These are phyloP conservation scores for Bryoglossum gracile DNA, from an alignment of 495 filamentous ascomycete species.

Conservation along the genomic window DNA sequence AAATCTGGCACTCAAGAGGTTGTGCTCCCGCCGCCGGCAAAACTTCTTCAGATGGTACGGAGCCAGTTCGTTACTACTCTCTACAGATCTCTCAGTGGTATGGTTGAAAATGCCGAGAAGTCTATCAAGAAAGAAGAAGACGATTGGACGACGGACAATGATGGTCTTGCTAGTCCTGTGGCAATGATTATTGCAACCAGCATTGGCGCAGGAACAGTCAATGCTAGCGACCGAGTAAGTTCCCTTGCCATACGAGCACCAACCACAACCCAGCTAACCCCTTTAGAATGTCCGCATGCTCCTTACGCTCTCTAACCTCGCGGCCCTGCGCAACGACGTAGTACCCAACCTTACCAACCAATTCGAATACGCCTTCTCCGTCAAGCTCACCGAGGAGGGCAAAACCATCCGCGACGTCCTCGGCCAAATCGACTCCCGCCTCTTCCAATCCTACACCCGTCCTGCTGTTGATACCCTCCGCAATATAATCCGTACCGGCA, in stretches of 20 bases:
- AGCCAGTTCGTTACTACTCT: conserved; percentile 83
- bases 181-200: conserved; percentile 23
- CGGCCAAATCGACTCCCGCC: conserved; percentile 74
- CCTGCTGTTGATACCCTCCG: conserved; percentile 58
- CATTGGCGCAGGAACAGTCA: conserved; percentile 43
- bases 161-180: conserved; percentile 28
- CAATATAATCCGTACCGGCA: conserved; percentile 59
- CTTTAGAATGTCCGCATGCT: conserved; percentile 81
- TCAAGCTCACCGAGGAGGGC: conserved; percentile 83
- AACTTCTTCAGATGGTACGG: conserved; percentile 78
- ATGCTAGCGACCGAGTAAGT: conserved; percentile 65
- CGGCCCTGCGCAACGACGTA: conserved; percentile 64
- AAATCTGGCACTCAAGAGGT: conserved; percentile 61
- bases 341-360: conserved; percentile 76
- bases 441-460: conserved; percentile 85
- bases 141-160: conserved; percentile 46
- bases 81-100: conserved; percentile 84
- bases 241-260: neutral
- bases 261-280: conserved; percentile 19
- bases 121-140: conserved; percentile 38
- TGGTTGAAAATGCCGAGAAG: conserved; percentile 91
- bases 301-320: conserved; percentile 84
- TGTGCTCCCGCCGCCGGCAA: conserved; percentile 71
- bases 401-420: conserved; percentile 87
- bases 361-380: conserved; percentile 84